Conservation (phyloP, 2,329 filamentous ascomycete species). For the Xylaria sp. region DNA sequence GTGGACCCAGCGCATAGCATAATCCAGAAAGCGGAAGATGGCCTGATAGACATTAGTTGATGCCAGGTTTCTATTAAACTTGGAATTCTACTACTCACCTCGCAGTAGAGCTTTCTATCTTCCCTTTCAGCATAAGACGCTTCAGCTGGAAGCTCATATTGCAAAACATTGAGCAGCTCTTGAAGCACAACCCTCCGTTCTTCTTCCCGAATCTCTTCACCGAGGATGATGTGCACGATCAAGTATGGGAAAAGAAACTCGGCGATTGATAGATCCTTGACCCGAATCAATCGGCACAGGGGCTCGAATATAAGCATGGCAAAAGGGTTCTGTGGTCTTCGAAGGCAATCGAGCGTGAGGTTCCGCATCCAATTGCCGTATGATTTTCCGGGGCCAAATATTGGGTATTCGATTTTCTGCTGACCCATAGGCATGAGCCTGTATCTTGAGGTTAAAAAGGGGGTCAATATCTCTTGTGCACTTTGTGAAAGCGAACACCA, state of each 20-base stretch:
- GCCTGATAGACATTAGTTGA: constrained; percentile 65
- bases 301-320: constrained; percentile 83
- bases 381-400: constrained; percentile 74
- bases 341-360: constrained; percentile 84
- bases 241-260: constrained; percentile 91
- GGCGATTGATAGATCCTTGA: constrained; percentile 86
- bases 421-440: constrained; percentile 72
- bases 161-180: constrained; percentile 81
- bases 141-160: constrained; percentile 64
- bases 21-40: constrained; percentile 90
- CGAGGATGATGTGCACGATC: constrained; percentile 83
- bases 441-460: constrained; percentile 88
- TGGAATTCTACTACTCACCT: constrained; percentile 65
- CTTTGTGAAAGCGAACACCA: constrained; percentile 83
- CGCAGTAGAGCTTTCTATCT: constrained; percentile 84
- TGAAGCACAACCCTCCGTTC: constrained; percentile 73
- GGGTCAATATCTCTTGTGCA: constrained; percentile 83
- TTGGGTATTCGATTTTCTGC: constrained; percentile 75
- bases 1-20: constrained; percentile 89
- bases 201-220: constrained; percentile 68
- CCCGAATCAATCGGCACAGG: constrained; percentile 82
- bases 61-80: neutral
- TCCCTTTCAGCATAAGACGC: constrained; percentile 73
- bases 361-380: constrained; percentile 85
- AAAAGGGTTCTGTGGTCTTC: constrained; percentile 78